Evolutionary conservation across 495 filamentous ascomycete genomes (phyloP), one percentile per base, ranked within the genome.

Genomic region (Aspergillus ostianus): DNA sequence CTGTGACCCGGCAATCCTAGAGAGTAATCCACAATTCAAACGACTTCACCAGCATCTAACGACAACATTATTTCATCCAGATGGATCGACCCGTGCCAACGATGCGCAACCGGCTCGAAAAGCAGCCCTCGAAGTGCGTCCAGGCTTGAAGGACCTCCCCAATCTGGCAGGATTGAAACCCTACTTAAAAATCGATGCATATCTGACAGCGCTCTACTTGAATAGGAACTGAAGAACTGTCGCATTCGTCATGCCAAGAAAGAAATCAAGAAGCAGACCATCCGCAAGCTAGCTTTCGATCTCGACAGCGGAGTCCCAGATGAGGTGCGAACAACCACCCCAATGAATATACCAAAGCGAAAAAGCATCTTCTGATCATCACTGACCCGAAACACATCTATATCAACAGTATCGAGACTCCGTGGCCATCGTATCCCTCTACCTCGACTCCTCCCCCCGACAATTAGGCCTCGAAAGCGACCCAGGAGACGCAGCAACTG

Each of bases 21-120:
- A 83, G 52, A 77, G 75, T 27, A 90, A 89, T 57, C 85, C 85
- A 21, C 77, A 85, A 49, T 90, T 90, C 61, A 83, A 85, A 53
- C 76, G 73, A 27, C 76, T 90, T 0, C 85, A 89, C 67, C 78
- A 82, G 18, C 82, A 80, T 18, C 64, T 90, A 7, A 85, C 85
- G 0, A 80, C 74, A 1, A 78, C 72, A 0, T 67, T 88, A 8
- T 74, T 90, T 23, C 85, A 86, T 57, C 70, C 80, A 0, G 81
- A 88, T 78, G 85, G 82, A 15, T 87, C 85, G 15, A 87, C 85
- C 0, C 82, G 80, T 63, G 75, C 80, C 36, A 73, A 84, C 57
- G 70, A 77, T 53, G 68, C 75, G 4, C 78, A 80, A 46, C 82
- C 85, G 47, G 78, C 81, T 58, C 81, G 82, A 26, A 70, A 77